Conservation (phyloP, 176 grass and related monocot genomes). For the Phyllostachys edulis region DNA sequence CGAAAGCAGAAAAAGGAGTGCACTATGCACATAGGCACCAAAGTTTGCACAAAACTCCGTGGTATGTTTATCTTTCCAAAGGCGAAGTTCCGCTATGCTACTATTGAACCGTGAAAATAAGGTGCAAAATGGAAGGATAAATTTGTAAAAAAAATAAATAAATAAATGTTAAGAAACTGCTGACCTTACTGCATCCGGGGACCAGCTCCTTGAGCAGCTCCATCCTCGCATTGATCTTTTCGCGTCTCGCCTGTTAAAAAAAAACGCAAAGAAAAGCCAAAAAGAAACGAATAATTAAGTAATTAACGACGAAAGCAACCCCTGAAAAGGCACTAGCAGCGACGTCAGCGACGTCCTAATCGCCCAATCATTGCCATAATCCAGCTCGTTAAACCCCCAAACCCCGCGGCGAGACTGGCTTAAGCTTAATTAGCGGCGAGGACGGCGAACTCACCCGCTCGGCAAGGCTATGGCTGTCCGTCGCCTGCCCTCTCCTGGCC, state of each 20-base stretch:
- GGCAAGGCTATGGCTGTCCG: constrained; percentile 86
- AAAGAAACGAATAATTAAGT: constrained; percentile 26
- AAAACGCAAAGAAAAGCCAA: not conserved
- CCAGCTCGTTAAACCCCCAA: not conserved
- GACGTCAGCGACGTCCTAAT: constrained; percentile 38
- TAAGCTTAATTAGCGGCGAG: constrained; percentile 1
- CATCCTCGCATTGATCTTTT: constrained; percentile 91
- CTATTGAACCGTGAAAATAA: not conserved
- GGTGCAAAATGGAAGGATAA: not conserved
- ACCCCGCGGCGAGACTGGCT: not conserved
- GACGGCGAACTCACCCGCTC: constrained; percentile 55
- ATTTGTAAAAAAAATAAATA: not conserved
- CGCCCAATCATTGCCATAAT: constrained; percentile 48
- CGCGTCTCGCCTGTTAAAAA: constrained; percentile 60
- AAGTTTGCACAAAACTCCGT: not conserved
- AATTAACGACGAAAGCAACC: constrained; percentile 22
- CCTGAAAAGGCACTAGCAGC: constrained; percentile 24
- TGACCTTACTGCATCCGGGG: constrained; percentile 82
- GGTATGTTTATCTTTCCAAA: not conserved
- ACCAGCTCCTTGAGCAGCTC: constrained; percentile 91
- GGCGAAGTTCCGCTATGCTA: not conserved
- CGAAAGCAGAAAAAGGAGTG: constrained; percentile 16
- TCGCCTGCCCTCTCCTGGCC: constrained; percentile 68
- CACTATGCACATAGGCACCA: not conserved
- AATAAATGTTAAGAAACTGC: not conserved